These are phyloP conservation scores for Simplicillium aogashimaense DNA, from an alignment of 2,329 filamentous ascomycete genomes.

Conservation along the genomic window DNA sequence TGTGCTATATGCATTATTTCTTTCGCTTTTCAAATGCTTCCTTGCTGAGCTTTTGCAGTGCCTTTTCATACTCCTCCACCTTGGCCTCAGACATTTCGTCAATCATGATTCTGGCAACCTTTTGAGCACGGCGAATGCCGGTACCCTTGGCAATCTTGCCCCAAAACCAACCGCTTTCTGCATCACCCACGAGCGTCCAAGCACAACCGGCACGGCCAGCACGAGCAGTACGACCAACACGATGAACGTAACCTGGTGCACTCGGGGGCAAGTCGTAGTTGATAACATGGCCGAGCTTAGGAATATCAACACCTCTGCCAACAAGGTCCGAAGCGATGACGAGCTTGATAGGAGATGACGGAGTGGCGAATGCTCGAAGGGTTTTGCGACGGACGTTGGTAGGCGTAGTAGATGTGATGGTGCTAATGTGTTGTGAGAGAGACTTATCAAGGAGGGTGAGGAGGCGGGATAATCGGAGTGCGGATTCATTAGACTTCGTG, in stretches of 20 bases:
- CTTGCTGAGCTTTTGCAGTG: conserved; percentile 51
- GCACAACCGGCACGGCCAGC: conserved; percentile 67
- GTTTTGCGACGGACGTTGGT: conserved; percentile 59
- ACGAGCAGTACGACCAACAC: conserved; percentile 82
- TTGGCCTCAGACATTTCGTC: conserved; percentile 36
- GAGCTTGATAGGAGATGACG: conserved; percentile 58
- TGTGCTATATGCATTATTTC: conserved; percentile 7
- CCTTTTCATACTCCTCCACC: conserved; percentile 39
- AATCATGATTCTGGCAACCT: conserved; percentile 38
- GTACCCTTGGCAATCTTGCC: conserved; percentile 60
- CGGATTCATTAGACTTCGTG: conserved; percentile 81
- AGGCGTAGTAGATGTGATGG: conserved; percentile 69
- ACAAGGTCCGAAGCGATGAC: conserved; percentile 91
- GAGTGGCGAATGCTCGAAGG: conserved; percentile 55
- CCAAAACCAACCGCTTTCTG: conserved; percentile 88
- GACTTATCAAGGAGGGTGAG: conserved; percentile 56
- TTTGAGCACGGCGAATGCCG: conserved; percentile 32
- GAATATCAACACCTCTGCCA: conserved; percentile 79
- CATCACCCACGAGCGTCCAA: conserved; percentile 77
- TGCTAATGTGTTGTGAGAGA: conserved; percentile 49
- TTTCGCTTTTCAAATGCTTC: conserved; percentile 37
- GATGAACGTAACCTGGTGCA: conserved; percentile 77
- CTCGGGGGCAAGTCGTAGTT: conserved; percentile 89
- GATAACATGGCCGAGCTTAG: conserved; percentile 70
- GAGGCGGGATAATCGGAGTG: conserved; percentile 76